A percentile compares a stretch with the other conserved stretches of the same genome.
phyloP scores from a whole-genome alignment of 208 protist species.

The Angomonas deanei region DNA sequence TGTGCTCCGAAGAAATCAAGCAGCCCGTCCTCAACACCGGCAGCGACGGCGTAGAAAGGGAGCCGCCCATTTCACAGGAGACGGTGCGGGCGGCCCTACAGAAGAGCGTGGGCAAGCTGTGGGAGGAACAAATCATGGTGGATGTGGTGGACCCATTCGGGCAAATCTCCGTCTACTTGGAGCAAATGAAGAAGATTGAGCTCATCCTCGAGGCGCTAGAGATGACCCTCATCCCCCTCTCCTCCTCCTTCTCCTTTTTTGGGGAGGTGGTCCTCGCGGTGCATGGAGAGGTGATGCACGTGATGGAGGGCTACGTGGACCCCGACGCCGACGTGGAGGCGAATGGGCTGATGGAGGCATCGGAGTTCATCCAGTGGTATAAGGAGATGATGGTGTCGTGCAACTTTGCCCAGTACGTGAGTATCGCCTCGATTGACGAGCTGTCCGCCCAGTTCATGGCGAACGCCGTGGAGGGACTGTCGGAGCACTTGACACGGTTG shows the following conservation, averaged over 20 bases:
- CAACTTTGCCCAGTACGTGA: conserved; percentile 64
- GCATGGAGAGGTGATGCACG: conserved; percentile 69
- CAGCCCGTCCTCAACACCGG: conserved; percentile 43
- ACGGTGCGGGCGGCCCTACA: conserved; percentile 38
- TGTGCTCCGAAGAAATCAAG: conserved; percentile 63
- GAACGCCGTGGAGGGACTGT: conserved; percentile 62
- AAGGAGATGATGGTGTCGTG: conserved; percentile 58
- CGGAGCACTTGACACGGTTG: conserved; percentile 65
- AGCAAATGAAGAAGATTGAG: conserved; percentile 85
- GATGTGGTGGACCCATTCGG: conserved; percentile 69
- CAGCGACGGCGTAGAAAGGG: conserved; percentile 44
- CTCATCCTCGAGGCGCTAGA: conserved; percentile 75
- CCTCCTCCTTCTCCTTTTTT: conserved; percentile 75
- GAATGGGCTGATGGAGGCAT: conserved; percentile 71
- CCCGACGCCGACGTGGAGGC: conserved; percentile 47
- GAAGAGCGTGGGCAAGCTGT: conserved; percentile 54
- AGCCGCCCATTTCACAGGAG: conserved; percentile 54
- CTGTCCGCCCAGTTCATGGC: conserved; percentile 70
- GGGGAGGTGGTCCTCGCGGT: conserved; percentile 56
- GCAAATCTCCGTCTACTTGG: conserved; percentile 66
- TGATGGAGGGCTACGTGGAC: conserved; percentile 59
- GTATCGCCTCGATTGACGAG: conserved; percentile 48
- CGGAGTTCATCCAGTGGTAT: conserved; percentile 84
- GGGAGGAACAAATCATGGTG: conserved; percentile 82
- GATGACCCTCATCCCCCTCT: conserved; percentile 74